Evolutionary conservation across 169 alveolate genomes (phyloP).

Genomic region (Plasmodium gallinaceum): DNA sequence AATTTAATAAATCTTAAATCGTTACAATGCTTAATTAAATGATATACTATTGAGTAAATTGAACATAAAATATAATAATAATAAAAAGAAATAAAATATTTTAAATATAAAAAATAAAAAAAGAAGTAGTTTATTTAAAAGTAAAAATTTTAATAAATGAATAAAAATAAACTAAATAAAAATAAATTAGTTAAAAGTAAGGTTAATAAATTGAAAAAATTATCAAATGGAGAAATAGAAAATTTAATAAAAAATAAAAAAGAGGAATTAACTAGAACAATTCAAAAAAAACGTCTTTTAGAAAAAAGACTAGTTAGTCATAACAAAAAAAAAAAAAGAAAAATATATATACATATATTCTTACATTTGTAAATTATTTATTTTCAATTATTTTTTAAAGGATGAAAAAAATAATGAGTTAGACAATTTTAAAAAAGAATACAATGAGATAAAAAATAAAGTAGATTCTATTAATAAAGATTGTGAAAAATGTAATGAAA

Average conservation of each 20-base stretch:
- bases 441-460: constrained; percentile 55
- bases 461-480: constrained; percentile 30
- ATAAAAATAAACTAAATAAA: constrained; percentile 42
- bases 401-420: constrained; percentile 43
- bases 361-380: not conserved
- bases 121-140: not conserved
- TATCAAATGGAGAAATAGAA: constrained; percentile 52
- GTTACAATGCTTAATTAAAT: too few relatives aligned
- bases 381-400: constrained; percentile 16
- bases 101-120: not conserved
- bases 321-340: constrained; percentile 20
- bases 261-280: constrained; percentile 44
- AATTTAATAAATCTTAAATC: too few relatives aligned
- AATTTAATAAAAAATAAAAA: constrained; percentile 39
- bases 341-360: not conserved
- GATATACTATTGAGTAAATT: too few relatives aligned
- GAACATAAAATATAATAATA: not conserved
- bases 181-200: constrained; percentile 17
- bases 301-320: constrained; percentile 52
- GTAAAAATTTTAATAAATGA: constrained; percentile 16
- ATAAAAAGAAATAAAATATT: not conserved
- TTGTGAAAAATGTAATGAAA: constrained; percentile 57
- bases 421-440: constrained; percentile 48
- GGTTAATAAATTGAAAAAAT: constrained; percentile 17
- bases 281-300: constrained; percentile 42